phyloP scores from a whole-genome alignment of 1,284 basidiomycete species.

The Heterobasidion occidentale region DNA sequence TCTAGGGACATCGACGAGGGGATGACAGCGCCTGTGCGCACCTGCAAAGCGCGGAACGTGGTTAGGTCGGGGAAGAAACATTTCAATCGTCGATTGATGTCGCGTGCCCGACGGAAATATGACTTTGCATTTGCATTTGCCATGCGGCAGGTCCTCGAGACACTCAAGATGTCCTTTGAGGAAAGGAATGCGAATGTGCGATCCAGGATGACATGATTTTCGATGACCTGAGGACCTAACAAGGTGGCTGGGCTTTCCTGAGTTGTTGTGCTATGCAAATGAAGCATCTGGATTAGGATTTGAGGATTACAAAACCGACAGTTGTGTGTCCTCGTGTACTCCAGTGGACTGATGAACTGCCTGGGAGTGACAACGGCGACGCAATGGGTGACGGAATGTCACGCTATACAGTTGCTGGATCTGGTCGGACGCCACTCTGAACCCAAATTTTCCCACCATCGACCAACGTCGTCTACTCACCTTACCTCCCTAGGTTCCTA shows the following conservation, averaged over 20 bases:
- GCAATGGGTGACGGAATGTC: background rate
- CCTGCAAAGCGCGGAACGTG: slow-evolving; percentile 24
- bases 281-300: too few relatives aligned
- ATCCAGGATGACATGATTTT: slow-evolving; percentile 13
- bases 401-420: slow-evolving; percentile 10
- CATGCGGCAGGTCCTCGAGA: slow-evolving; percentile 14
- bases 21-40: slow-evolving; percentile 24
- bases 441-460: slow-evolving; percentile 8
- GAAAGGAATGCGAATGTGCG: slow-evolving; percentile 13
- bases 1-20: slow-evolving; percentile 33
- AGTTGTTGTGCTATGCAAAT: background rate
- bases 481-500: background rate
- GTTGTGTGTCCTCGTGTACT: background rate
- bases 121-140: slow-evolving; percentile 10
- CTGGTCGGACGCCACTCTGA: background rate
- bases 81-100: slow-evolving; percentile 15
- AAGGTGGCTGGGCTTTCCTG: background rate
- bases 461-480: background rate
- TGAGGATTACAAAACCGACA: background rate
- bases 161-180: slow-evolving; percentile 14
- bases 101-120: slow-evolving; percentile 14
- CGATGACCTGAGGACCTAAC: background rate
- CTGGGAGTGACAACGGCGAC: background rate
- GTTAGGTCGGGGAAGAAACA: slow-evolving; percentile 18
- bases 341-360: background rate